Conservation (phyloP, 2,329 filamentous ascomycete species). For the Talaromyces albobiverticillius region DNA sequence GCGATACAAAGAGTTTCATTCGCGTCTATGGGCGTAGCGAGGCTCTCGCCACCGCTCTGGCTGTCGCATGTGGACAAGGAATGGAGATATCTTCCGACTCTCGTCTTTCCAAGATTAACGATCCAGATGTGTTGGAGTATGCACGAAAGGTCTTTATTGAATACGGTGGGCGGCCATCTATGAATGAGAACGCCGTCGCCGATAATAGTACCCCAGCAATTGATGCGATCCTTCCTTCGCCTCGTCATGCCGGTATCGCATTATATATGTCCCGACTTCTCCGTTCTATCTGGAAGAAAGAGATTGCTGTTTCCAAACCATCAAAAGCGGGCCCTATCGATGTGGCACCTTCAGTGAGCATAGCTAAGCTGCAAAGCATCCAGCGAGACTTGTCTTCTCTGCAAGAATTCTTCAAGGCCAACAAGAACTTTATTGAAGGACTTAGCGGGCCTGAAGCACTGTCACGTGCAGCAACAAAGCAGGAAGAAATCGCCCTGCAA, state of each 20-base stretch:
- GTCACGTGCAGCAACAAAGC: conserved; percentile 71
- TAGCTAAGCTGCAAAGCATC: conserved; percentile 68
- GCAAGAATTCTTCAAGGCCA: conserved; percentile 78
- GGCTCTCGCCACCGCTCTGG: conserved; percentile 83
- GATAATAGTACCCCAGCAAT: conserved; percentile 63
- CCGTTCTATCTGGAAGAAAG: conserved; percentile 80
- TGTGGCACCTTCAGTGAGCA: conserved; percentile 64
- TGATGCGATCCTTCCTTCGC: conserved; percentile 82
- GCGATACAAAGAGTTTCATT: conserved; percentile 79
- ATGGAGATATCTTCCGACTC: conserved; percentile 72
- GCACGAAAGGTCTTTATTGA: conserved; percentile 88
- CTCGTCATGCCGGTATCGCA: conserved; percentile 82
- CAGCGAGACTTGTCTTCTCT: conserved; percentile 79
- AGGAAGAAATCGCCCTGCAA: conserved; percentile 88
- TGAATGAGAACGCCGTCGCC: conserved; percentile 71
- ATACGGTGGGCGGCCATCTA: conserved; percentile 80
- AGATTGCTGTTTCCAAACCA: conserved; percentile 60
- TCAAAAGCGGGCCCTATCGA: conserved; percentile 46
- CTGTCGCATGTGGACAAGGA: conserved; percentile 92
- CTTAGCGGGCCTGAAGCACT: conserved; percentile 86
- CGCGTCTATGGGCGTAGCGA: conserved; percentile 83
- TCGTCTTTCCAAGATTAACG: conserved; percentile 67
- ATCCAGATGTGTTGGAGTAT: conserved; percentile 80
- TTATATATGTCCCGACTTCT: conserved; percentile 81
- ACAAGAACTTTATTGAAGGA: conserved; percentile 88